phyloP scores from a whole-genome alignment of 2,329 filamentous ascomycete genomes.

The Cyclaneusma minus region DNA sequence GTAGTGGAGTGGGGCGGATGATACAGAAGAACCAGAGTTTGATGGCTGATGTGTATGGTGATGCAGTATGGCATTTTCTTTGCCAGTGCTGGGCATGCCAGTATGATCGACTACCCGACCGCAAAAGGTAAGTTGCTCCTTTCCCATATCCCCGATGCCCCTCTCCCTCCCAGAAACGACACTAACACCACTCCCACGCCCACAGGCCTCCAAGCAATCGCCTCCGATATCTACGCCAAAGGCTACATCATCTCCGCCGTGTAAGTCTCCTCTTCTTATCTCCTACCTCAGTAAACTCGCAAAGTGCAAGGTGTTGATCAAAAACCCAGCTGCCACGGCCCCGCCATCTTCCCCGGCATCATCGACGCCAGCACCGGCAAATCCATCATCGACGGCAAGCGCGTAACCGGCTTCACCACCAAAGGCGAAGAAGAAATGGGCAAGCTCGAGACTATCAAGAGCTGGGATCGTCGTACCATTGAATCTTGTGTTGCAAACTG shows the following conservation, averaged over 20 bases:
- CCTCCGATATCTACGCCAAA: constrained; percentile 22
- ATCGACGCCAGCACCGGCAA: constrained; percentile 18
- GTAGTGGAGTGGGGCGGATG: too few species aligned
- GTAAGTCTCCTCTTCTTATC: constrained; percentile 5
- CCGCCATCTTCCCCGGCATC: constrained; percentile 22
- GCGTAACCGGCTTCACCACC: constrained; percentile 24
- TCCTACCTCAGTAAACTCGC: neutral
- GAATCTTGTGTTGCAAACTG: constrained; percentile 18
- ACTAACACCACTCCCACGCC: too few species aligned
- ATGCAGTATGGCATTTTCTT: constrained; percentile 24
- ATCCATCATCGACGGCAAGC: constrained; percentile 22
- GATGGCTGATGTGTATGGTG: neutral
- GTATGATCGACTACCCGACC: constrained; percentile 29
- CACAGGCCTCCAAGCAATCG: constrained; percentile 25
- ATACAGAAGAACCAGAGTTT: constrained; percentile 1
- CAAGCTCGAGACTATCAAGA: constrained; percentile 17
- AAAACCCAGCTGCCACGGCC: too few species aligned
- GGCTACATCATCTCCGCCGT: constrained; percentile 27
- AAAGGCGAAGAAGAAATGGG: constrained; percentile 21
- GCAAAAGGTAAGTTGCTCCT: too few species aligned
- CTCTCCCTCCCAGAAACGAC: too few species aligned
- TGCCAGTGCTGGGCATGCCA: constrained; percentile 27
- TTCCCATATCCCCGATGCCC: too few species aligned
- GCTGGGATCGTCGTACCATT: constrained; percentile 19
- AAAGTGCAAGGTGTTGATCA: constrained; percentile 4